These are phyloP conservation scores for Raddia distichophylla DNA, from an alignment of 176 grass and related monocot species.

Conservation along the genomic window DNA sequence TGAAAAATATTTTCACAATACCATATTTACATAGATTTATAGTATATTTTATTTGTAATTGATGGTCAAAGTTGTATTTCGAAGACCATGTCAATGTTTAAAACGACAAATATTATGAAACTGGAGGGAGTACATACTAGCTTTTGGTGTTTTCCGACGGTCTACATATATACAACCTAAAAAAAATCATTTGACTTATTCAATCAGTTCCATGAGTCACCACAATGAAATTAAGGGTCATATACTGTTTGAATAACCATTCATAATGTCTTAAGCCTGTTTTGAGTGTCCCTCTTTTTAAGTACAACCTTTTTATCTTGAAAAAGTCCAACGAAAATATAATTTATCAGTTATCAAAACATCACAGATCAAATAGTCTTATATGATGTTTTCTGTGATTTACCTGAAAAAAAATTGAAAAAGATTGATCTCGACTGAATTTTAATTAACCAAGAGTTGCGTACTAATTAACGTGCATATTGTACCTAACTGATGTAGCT, in stretches of 20 bases:
- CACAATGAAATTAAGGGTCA: too few species aligned
- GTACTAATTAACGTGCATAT: too few species aligned
- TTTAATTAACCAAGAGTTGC: too few species aligned
- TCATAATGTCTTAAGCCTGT: not conserved
- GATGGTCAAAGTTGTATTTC: too few species aligned
- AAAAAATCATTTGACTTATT: not conserved
- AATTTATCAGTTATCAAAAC: not conserved
- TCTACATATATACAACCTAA: not conserved
- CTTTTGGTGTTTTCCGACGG: not conserved
- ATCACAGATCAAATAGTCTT: not conserved
- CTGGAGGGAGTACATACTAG: not conserved
- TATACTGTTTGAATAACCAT: not conserved
- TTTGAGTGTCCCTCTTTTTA: not conserved
- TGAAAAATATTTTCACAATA: too few species aligned
- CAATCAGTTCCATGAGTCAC: not conserved
- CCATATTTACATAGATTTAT: too few species aligned
- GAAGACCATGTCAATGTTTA: too few species aligned
- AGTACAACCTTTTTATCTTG: too few species aligned
- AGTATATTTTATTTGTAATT: too few species aligned
- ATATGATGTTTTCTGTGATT: not conserved
- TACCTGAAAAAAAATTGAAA: not conserved
- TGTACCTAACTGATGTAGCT: not conserved
- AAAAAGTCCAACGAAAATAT: too few species aligned
- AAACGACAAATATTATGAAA: too few species aligned
- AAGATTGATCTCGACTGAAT: not conserved